Base-by-base conservation (phyloP, 441 rosid species). In the Jatropha multifida region DNA sequence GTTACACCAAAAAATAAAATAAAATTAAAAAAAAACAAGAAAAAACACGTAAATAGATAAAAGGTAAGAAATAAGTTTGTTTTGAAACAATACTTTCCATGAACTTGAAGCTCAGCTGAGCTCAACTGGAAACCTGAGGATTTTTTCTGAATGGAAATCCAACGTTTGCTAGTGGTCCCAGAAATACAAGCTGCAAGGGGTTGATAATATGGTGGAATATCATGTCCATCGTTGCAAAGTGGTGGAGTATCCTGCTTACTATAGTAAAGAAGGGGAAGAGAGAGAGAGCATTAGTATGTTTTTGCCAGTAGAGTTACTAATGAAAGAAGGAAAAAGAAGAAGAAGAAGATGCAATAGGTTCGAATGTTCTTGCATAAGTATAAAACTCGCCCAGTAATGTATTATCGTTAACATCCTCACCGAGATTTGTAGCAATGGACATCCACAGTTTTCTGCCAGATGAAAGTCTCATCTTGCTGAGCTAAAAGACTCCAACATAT, bases 381-480 rank as follows among this genome's bases (percentile, higher is more conserved):
- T 6, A 52, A 52, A 49, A 37, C 4, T 42, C 23, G 7, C 6
- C 41, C 46, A 55, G 26, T 26, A 73, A 56, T 11, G 69, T 12
- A 26, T 59, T 73, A 62, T 66, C 32, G 59, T 60, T 69, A 49
- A 69, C 62, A 73, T 79, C 82, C 93, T 88, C 77, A 95, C 99
- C 87, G 87, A 76, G 97, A 89, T 4, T 79, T 76, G 76, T 89
- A 89, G 85, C 97, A 94, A 65, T 76, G 20, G 66, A 80, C 74
- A 75, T 90, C 93, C 0, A 75, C 74, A 73, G 98, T 93, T 89
- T 96, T 94, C 85, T 96, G 97, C 98, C 99, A 96, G 81, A 96
- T 85, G 77, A 88, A 89, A 64, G 97, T 92, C 85, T 96, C 97
- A 26, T 96, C 97, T 74, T 92, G 99, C 91, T 96, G 99, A 81